Conservation (phyloP, 2,329 filamentous ascomycete genomes). For the Chalaropsis ovoidea region DNA sequence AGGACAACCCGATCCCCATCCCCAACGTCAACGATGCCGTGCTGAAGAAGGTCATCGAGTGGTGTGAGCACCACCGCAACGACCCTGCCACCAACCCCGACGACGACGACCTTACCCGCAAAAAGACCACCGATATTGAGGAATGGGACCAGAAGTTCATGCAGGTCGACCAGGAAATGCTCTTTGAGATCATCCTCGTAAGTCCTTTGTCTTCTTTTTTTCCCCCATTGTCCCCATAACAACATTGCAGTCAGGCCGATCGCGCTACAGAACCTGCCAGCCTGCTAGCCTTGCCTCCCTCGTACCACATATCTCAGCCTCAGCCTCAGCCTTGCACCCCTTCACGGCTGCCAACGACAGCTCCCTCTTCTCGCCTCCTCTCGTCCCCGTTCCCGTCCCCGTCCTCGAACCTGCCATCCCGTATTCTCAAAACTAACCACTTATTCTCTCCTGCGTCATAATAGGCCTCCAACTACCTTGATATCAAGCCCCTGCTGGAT, state of each 20-base stretch:
- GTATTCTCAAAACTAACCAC: too few species aligned
- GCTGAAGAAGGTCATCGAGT: constrained; percentile 91
- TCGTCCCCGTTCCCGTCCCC: neutral
- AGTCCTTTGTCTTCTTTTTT: constrained; percentile 31
- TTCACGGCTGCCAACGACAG: too few species aligned
- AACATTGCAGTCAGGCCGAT: neutral
- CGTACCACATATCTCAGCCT: neutral
- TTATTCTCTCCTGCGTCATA: neutral
- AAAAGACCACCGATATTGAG: constrained; percentile 98
- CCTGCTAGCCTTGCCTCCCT: neutral
- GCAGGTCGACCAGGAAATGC: constrained; percentile 99
- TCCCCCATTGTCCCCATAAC: neutral
- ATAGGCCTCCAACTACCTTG: constrained; percentile 92
- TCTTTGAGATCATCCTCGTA: constrained; percentile 97
- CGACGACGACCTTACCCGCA: constrained; percentile 85
- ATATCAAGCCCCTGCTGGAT: constrained; percentile 95
- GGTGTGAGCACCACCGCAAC: constrained; percentile 90
- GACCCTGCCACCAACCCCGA: constrained; percentile 75
- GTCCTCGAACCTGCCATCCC: neutral
- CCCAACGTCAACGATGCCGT: constrained; percentile 91
- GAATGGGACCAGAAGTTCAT: constrained; percentile 99
- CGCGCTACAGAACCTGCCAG: neutral
- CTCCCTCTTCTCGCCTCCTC: too few species aligned
- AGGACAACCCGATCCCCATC: constrained; percentile 68
- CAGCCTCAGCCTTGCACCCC: neutral